Percentiles rank a stretch among this genome's conserved stretches.
Conservation (phyloP, 257 asterid species). For the Solanum sejunctum region DNA sequence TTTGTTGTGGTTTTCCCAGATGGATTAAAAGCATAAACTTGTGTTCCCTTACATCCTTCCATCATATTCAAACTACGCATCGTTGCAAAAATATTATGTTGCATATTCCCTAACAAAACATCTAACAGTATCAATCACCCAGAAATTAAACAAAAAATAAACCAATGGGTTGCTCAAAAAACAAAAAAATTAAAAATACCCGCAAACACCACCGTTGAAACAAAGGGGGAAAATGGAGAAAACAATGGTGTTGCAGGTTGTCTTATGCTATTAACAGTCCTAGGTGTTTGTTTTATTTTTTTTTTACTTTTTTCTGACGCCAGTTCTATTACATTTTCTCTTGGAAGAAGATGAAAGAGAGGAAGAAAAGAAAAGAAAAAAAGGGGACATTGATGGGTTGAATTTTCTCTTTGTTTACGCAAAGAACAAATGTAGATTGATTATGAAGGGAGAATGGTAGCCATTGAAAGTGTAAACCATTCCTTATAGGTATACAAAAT, state of each 20-base stretch:
- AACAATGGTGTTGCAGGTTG: slow-evolving; percentile 30
- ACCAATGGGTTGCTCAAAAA: background rate
- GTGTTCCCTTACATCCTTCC: slow-evolving; percentile 69
- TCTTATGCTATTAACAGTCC: background rate
- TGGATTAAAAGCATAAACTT: slow-evolving; percentile 42
- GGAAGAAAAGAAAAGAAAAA: background rate
- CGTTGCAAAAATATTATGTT: slow-evolving; percentile 56
- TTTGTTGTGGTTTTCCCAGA: slow-evolving; percentile 5
- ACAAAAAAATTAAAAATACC: slow-evolving; percentile 13
- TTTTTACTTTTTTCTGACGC: background rate
- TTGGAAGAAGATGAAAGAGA: background rate
- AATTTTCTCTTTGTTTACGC: background rate
- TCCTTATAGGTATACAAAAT: background rate
- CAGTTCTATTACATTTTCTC: background rate
- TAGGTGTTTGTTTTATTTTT: background rate
- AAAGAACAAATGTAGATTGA: background rate
- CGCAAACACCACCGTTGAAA: slow-evolving; percentile 53
- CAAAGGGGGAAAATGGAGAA: background rate
- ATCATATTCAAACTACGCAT: slow-evolving; percentile 79
- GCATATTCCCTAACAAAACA: slow-evolving; percentile 41
- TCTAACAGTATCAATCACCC: background rate
- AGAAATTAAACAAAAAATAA: background rate
- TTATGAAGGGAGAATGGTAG: slow-evolving; percentile 2
- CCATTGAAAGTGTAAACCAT: slow-evolving; percentile 1
- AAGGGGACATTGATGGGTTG: background rate